Evolutionary conservation across 345 rosid species (phyloP).

Genomic region (Citropsis articulata): DNA sequence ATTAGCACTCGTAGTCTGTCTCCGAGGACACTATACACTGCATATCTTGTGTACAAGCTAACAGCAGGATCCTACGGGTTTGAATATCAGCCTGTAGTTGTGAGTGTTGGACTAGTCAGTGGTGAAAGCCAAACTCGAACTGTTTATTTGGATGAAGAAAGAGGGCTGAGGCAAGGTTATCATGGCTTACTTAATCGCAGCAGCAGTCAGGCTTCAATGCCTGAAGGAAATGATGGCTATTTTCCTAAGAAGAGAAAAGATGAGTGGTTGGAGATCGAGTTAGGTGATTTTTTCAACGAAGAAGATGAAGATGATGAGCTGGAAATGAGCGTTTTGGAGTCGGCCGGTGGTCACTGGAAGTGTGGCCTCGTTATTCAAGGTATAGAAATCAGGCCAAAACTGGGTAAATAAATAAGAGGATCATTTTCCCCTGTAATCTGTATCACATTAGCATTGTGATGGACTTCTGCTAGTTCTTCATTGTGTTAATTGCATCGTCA

Average conservation of each 20-base stretch:
- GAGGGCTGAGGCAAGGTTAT: neutral
- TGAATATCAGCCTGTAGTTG: constrained; percentile 30
- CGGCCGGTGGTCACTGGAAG: constrained; percentile 44
- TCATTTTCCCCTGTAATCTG: neutral
- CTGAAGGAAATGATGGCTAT: neutral
- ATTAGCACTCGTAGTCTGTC: constrained; percentile 42
- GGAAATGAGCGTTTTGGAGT: constrained; percentile 43
- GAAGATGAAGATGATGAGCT: constrained; percentile 37
- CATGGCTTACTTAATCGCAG: neutral
- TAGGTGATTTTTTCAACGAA: constrained; percentile 41
- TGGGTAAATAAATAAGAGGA: neutral
- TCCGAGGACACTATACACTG: constrained; percentile 36
- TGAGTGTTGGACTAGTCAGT: constrained; percentile 33
- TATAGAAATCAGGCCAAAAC: constrained; percentile 56
- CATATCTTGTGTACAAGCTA: constrained; percentile 42
- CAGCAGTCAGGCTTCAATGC: neutral
- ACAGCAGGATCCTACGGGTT: constrained; percentile 29
- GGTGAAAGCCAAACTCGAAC: constrained; percentile 6
- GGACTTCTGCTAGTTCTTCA: neutral
- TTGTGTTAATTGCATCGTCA: neutral
- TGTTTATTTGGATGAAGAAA: constrained; percentile 20
- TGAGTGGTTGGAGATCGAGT: constrained; percentile 65
- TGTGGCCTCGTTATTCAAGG: constrained; percentile 58
- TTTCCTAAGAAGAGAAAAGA: constrained; percentile 48
- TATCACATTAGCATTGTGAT: neutral